These are phyloP conservation scores for Ogataea henricii DNA, from an alignment of 805 yeast species.

Conservation along the genomic window DNA sequence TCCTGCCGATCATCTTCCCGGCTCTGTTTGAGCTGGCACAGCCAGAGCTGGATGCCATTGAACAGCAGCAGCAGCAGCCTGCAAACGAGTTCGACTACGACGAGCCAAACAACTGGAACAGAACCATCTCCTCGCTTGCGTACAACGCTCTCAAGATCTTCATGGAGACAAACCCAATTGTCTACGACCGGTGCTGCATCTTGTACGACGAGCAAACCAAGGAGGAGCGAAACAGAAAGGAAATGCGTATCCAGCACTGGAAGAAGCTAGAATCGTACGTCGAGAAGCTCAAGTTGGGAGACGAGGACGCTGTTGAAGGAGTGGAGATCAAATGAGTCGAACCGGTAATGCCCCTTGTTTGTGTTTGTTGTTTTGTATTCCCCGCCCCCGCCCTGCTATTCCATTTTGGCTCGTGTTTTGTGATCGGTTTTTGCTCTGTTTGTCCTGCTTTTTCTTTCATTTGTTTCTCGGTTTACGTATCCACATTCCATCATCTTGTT, in stretches of 20 bases:
- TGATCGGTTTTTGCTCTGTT: neutral
- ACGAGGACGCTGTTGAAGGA: slow-evolving; percentile 46
- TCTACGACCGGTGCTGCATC: slow-evolving; percentile 91
- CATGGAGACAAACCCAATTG: slow-evolving; percentile 86
- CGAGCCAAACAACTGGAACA: slow-evolving; percentile 77
- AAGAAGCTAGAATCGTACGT: slow-evolving; percentile 65
- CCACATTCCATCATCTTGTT: neutral
- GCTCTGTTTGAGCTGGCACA: slow-evolving; percentile 81
- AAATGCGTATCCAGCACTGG: slow-evolving; percentile 71
- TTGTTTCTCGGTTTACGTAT: neutral
- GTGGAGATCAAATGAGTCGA: slow-evolving; percentile 47
- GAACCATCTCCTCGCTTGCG: slow-evolving; percentile 88
- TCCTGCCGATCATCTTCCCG: slow-evolving; percentile 88
- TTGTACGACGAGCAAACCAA: slow-evolving; percentile 78
- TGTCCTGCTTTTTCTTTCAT: neutral
- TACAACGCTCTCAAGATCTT: slow-evolving; percentile 88
- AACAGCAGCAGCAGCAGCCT: slow-evolving; percentile 33
- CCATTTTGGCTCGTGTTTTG: neutral
- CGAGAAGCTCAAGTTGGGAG: slow-evolving; percentile 32
- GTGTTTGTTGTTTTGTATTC: too few species aligned
- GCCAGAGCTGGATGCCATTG: slow-evolving; percentile 36
- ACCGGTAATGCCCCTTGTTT: neutral
- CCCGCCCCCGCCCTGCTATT: neutral
- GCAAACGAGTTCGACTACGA: slow-evolving; percentile 40
- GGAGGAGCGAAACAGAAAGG: slow-evolving; percentile 66